phyloP scores from a whole-genome alignment of 495 filamentous ascomycete species.

The Aspergillus ellipticus region DNA sequence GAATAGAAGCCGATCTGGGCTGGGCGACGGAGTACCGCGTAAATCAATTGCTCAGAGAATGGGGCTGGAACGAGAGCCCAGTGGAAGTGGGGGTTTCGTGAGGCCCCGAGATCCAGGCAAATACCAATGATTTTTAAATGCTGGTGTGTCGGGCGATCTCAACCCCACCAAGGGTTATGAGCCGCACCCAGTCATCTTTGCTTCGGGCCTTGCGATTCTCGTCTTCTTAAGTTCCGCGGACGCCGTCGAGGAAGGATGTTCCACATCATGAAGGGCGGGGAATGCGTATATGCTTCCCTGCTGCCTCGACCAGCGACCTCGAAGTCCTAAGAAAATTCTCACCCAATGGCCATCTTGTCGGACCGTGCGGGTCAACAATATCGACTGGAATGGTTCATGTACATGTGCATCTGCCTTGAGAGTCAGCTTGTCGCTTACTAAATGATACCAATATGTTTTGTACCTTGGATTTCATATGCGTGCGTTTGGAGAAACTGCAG shows the following conservation, averaged over 20 bases:
- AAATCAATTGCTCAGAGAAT: slow-evolving; percentile 53
- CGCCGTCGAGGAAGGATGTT: neutral
- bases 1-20: slow-evolving; percentile 55
- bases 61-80: slow-evolving; percentile 43
- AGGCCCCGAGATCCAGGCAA: neutral
- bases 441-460: neutral
- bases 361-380: neutral
- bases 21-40: slow-evolving; percentile 64
- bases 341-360: neutral
- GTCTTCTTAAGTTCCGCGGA: neutral
- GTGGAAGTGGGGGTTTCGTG: slow-evolving; percentile 6
- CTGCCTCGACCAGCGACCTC: neutral
- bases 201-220: neutral
- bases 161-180: neutral
- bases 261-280: neutral
- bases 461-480: neutral
- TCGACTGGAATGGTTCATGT: neutral
- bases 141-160: neutral
- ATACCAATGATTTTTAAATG: neutral
- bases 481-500: neutral
- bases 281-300: neutral
- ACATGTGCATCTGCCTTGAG: neutral
- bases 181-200: neutral
- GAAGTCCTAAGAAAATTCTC: neutral
- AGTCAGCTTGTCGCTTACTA: neutral